Evolutionary conservation across 176 grass and related monocot species (phyloP), one percentile per base, ranked within the genome.

Genomic region (Bothriochloa decipiens): DNA sequence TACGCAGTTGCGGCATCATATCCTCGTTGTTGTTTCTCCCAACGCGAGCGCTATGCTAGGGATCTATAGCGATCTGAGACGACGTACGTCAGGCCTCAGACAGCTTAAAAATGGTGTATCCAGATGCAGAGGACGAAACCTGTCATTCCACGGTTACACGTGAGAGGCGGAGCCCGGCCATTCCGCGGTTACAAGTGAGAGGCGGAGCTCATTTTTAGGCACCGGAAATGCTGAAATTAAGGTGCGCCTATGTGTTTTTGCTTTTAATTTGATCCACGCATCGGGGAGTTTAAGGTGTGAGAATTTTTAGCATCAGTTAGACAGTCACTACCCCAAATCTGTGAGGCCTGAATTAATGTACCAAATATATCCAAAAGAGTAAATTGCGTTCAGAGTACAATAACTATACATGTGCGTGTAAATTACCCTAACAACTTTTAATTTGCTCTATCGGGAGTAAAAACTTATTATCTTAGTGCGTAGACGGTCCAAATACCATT

Each of bases 1-100:
- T 29, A 40, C 27, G 35, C 47, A 78, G 23, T 18, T 32, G 69
- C 23, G 46, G 72, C 83, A 70, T 85, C 58, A 62, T 58, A 22
- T 26, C 3, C 9, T 61, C 15, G 2, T 25, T 6, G n/a, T 28
- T 28, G n/a, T 49, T 17, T 43, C 52, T 55, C n/a, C 8, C 0
- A 8, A 20, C 4, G 3, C n/a, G 39, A 6, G 39, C 40, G 5
- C 3, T 20, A 40, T 42, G 40, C 40, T 8, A 7, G n/a, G 25
- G 43, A 49, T 28, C 42, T 29, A 23, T 41, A 13, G 68, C 67
- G 4, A 8, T 17, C 33, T 40, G 36, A 7, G 27, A 36, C 32
- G 15, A 67, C 17, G 2, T 37, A 36, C 17, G 2, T 37, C 20
- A 70, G 11, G 68, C 41, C 68, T 23, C 20, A 5, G 11, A 13